A percentile compares a stretch with the other conserved stretches of the same genome.
Conservation (phyloP, 192 early-diverging fungal genomes). For the Podochytrium sp. region DNA sequence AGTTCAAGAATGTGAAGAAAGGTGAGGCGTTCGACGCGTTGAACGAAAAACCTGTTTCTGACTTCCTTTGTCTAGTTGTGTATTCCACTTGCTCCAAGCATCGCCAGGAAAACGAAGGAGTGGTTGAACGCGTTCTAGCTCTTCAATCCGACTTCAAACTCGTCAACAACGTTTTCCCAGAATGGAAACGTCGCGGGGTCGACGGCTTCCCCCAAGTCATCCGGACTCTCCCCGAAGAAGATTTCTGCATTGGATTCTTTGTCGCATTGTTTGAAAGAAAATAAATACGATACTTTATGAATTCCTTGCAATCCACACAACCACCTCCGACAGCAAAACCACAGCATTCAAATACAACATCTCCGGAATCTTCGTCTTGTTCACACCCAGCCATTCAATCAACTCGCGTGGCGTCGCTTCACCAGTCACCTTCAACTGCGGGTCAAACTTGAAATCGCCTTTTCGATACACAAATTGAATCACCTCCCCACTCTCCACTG, state of each 20-base stretch:
- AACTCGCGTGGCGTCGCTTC: slow-evolving; percentile 56
- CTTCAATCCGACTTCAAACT: slow-evolving; percentile 63
- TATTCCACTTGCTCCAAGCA: slow-evolving; percentile 99
- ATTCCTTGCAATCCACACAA: slow-evolving; percentile 19
- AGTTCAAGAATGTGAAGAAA: slow-evolving; percentile 78
- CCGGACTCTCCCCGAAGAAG: slow-evolving; percentile 76
- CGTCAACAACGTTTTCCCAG: slow-evolving; percentile 66
- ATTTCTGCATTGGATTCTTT: slow-evolving; percentile 95
- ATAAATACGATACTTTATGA: not conserved
- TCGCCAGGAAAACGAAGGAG: slow-evolving; percentile 90
- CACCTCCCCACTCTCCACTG: not conserved
- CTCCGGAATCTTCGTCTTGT: slow-evolving; percentile 50
- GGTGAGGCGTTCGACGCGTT: not conserved
- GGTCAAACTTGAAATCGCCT: slow-evolving; percentile 52
- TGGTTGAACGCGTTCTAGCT: slow-evolving; percentile 74
- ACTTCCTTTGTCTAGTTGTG: slow-evolving; percentile 50
- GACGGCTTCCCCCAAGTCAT: slow-evolving; percentile 59
- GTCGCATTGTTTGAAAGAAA: slow-evolving; percentile 86
- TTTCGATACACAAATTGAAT: slow-evolving; percentile 4
- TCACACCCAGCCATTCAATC: slow-evolving; percentile 55
- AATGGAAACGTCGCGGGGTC: slow-evolving; percentile 82
- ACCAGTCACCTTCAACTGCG: slow-evolving; percentile 57
- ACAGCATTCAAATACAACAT: slow-evolving; percentile 39
- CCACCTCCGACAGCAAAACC: slow-evolving; percentile 12
- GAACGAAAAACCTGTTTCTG: not conserved